Evolutionary conservation across 2,329 filamentous ascomycete genomes (phyloP).

Genomic region (Alternaria arborescens): DNA sequence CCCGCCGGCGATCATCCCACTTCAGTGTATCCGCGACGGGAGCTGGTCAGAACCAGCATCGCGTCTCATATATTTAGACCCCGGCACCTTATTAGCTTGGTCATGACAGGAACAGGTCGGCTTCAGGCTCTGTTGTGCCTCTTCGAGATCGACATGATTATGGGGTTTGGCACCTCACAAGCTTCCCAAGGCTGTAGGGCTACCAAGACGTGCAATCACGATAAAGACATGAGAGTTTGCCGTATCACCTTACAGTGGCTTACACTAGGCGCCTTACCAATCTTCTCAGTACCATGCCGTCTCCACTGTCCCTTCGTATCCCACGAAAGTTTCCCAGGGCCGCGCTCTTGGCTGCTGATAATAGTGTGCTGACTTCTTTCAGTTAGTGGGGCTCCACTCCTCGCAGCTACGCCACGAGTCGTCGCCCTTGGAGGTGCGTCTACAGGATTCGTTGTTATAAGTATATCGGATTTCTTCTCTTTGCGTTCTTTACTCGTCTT

Average conservation of each 20-base stretch:
- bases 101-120: conserved; percentile 3
- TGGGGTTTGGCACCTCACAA: background rate
- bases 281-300: conserved; percentile 9
- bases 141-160: background rate
- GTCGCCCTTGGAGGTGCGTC: conserved; percentile 17
- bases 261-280: background rate
- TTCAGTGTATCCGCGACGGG: conserved; percentile 16
- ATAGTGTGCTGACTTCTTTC: conserved; percentile 25
- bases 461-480: conserved; percentile 18
- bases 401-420: conserved; percentile 29
- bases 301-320: conserved; percentile 28
- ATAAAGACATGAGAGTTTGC: background rate
- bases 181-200: background rate
- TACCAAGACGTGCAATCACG: background rate
- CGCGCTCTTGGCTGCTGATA: conserved; percentile 31
- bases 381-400: conserved; percentile 26
- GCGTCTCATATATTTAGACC: conserved; percentile 28
- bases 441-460: conserved; percentile 28
- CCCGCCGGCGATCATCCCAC: conserved; percentile 22
- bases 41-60: conserved; percentile 17
- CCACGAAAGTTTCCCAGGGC: conserved; percentile 19
- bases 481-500: conserved; percentile 28
- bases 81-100: conserved; percentile 24
- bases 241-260: background rate
- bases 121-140: background rate